These are phyloP conservation scores for Elsinoe fawcettii DNA, from an alignment of 2,329 filamentous ascomycete species.

Conservation along the genomic window DNA sequence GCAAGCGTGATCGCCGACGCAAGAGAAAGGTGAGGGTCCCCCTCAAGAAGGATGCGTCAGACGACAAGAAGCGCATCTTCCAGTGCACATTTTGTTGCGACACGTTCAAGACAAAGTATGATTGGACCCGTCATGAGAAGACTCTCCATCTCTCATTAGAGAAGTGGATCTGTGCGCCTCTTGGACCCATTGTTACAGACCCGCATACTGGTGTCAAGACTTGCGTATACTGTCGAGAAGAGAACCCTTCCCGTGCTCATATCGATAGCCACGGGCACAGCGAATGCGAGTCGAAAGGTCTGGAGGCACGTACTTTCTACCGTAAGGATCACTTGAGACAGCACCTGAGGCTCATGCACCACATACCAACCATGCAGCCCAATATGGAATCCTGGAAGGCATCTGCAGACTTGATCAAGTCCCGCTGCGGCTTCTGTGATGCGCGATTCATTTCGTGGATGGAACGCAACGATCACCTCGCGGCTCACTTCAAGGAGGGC, in stretches of 20 bases:
- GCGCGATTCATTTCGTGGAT: conserved; percentile 43
- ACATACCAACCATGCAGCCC: conserved; percentile 53
- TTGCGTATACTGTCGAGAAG: conserved; percentile 52
- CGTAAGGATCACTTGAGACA: conserved; percentile 56
- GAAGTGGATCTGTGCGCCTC: conserved; percentile 55
- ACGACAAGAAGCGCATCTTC: conserved; percentile 41
- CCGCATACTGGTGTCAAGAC: conserved; percentile 49
- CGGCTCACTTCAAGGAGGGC: conserved; percentile 48
- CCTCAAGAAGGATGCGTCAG: conserved; percentile 26
- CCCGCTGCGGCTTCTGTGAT: conserved; percentile 48
- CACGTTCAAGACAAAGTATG: conserved; percentile 50
- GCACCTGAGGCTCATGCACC: conserved; percentile 53
- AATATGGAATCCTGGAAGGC: conserved; percentile 59
- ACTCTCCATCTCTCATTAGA: conserved; percentile 58
- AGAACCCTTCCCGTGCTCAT: conserved; percentile 49
- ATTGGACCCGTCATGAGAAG: conserved; percentile 59
- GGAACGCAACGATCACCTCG: conserved; percentile 46
- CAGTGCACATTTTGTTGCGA: conserved; percentile 54
- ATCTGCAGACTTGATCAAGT: conserved; percentile 46
- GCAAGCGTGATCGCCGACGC: conserved; percentile 50
- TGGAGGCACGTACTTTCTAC: conserved; percentile 56
- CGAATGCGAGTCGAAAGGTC: conserved; percentile 59
- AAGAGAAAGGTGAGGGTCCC: conserved; percentile 33
- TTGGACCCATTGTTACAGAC: conserved; percentile 49
- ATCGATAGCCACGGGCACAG: conserved; percentile 53